Evolutionary conservation across 1,284 basidiomycete species (phyloP).

Genomic region (Pseudozyma thailandica): DNA sequence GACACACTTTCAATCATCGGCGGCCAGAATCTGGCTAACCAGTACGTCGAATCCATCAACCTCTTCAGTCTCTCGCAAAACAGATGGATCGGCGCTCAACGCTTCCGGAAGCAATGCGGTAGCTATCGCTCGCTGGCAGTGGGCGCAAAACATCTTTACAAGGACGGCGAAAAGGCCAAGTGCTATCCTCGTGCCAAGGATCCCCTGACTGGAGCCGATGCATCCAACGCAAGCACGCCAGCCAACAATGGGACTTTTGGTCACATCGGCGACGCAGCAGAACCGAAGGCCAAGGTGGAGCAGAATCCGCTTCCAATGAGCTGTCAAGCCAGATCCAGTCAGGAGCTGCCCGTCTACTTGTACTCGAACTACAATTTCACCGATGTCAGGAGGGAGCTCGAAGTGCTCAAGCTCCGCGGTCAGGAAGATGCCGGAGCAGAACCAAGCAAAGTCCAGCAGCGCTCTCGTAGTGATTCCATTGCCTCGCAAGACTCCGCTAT

Average conservation of each 20-base stretch:
- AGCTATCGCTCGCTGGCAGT: slow-evolving; percentile 59
- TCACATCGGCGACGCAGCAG: slow-evolving; percentile 3
- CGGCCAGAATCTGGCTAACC: slow-evolving; percentile 79
- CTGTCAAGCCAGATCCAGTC: slow-evolving; percentile 8
- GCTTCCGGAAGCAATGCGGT: slow-evolving; percentile 58
- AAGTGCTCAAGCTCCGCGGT: slow-evolving; percentile 42
- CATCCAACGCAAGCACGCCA: slow-evolving; percentile 1
- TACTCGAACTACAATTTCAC: slow-evolving; percentile 66
- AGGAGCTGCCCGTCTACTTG: slow-evolving; percentile 51
- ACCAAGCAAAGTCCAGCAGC: slow-evolving; percentile 6
- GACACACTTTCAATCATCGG: slow-evolving; percentile 84
- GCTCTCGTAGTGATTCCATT: slow-evolving; percentile 26
- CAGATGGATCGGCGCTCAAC: slow-evolving; percentile 48
- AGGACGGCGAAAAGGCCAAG: slow-evolving; percentile 49
- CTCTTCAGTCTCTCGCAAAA: slow-evolving; percentile 53
- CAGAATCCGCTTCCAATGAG: slow-evolving; percentile 51
- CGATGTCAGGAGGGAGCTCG: slow-evolving; percentile 63
- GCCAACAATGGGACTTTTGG: slow-evolving; percentile 2
- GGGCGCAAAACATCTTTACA: slow-evolving; percentile 29
- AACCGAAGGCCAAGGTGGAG: slow-evolving; percentile 23
- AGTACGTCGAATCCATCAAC: slow-evolving; percentile 68
- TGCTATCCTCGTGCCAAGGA: slow-evolving; percentile 52
- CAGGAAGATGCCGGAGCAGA: slow-evolving; percentile 4
- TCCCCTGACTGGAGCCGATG: slow-evolving; percentile 18
- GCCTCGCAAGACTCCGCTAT: slow-evolving; percentile 42